These are phyloP conservation scores for Vitis hybrid DNA, from an alignment of 177 flowering plant species.

Conservation along the genomic window DNA sequence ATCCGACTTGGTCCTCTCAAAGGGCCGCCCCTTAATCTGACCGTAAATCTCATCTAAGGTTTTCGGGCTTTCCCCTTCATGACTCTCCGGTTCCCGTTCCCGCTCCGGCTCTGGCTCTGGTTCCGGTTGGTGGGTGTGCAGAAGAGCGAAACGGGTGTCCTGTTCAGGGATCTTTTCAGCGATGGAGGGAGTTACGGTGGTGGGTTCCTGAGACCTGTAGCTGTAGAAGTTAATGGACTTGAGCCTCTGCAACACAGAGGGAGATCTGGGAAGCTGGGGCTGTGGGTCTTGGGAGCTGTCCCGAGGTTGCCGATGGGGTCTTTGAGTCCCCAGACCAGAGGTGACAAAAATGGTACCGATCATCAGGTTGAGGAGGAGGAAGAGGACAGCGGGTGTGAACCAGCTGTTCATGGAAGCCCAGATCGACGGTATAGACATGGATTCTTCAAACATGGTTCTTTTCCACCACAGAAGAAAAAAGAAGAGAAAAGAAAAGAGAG, in stretches of 20 bases:
- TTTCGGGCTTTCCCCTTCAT: conserved; percentile 4
- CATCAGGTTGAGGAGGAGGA: conserved; percentile 72
- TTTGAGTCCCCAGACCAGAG: conserved; percentile 33
- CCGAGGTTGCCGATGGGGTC: conserved; percentile 15
- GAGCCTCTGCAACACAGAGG: conserved; percentile 29
- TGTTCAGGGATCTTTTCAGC: not conserved
- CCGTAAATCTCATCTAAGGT: conserved; percentile 27
- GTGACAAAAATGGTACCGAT: conserved; percentile 74
- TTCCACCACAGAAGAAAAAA: not conserved
- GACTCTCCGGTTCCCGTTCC: conserved; percentile 7
- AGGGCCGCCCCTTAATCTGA: conserved; percentile 19
- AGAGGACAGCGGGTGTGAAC: conserved; percentile 80
- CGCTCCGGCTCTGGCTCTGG: not conserved
- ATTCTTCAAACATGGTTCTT: conserved; percentile 59
- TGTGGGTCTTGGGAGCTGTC: conserved; percentile 1
- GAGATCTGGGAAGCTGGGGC: conserved; percentile 26
- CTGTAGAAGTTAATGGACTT: conserved; percentile 28
- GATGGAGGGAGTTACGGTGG: not conserved
- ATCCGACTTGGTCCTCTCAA: conserved; percentile 49
- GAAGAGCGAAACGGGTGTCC: no score
- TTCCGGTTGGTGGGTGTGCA: not conserved
- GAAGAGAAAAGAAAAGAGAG: no score
- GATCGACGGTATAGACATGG: conserved; percentile 47
- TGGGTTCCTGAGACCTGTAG: not conserved
- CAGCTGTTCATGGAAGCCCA: conserved; percentile 85